These are phyloP conservation scores for Phytopythium mirpurense DNA, from an alignment of 352 stramenopile genomes.

Conservation along the genomic window DNA sequence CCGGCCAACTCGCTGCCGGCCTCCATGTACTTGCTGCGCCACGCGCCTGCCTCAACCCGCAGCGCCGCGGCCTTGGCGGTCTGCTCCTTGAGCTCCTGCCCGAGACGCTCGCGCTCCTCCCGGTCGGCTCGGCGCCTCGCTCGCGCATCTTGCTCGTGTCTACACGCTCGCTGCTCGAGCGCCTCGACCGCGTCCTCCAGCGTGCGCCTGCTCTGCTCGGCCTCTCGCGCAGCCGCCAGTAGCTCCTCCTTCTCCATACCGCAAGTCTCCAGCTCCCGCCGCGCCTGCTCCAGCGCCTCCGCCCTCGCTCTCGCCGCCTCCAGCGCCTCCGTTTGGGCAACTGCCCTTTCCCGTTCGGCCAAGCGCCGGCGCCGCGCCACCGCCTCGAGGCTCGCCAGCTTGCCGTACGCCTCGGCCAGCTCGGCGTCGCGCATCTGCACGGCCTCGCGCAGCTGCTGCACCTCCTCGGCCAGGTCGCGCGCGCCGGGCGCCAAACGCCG, in stretches of 20 bases:
- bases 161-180: not conserved
- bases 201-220: not conserved
- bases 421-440: constrained; percentile 2
- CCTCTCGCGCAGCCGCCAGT: not conserved
- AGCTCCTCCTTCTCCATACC: not conserved
- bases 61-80: not conserved
- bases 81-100: not conserved
- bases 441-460: constrained; percentile 2
- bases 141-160: not conserved
- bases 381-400: not conserved
- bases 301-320: not conserved
- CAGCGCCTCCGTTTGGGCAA: not conserved
- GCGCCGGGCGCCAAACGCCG: not conserved
- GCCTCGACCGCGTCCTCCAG: not conserved
- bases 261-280: not conserved
- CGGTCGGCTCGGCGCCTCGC: not conserved
- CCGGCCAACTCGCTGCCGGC: not conserved
- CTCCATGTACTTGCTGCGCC: constrained; percentile 1
- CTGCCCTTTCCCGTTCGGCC: too few relatives aligned
- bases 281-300: too few relatives aligned
- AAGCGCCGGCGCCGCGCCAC: not conserved
- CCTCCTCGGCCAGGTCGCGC: not conserved
- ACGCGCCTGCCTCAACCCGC: not conserved
- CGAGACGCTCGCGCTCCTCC: not conserved
- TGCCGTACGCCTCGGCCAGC: not conserved